A percentile compares a stretch with the other conserved stretches of the same genome.
phyloP scores from a whole-genome alignment of 768 basidiomycete genomes.

The Pulveroboletus sp. region DNA sequence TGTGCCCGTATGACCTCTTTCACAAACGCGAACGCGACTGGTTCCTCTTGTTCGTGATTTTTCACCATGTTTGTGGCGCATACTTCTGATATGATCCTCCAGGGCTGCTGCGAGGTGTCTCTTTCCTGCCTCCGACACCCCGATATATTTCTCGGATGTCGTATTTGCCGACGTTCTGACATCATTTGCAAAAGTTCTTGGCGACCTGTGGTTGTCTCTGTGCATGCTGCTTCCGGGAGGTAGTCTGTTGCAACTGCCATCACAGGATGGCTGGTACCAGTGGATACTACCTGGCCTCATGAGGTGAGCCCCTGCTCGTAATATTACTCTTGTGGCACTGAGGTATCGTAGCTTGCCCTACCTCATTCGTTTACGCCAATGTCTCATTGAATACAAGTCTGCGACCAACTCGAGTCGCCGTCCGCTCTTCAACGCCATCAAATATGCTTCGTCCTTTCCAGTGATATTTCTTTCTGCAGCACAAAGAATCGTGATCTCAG shows the following conservation, averaged over 20 bases:
- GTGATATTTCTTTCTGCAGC: conserved; percentile 94
- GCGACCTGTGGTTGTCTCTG: conserved; percentile 87
- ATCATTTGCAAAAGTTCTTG: conserved; percentile 94
- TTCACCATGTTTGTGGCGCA: neutral
- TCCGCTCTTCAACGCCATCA: conserved; percentile 86
- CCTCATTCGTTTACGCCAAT: conserved; percentile 90
- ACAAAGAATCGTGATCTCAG: conserved; percentile 69
- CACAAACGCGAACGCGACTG: conserved; percentile 71
- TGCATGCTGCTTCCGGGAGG: conserved; percentile 87
- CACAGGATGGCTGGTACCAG: conserved; percentile 57
- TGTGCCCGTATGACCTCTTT: conserved; percentile 67
- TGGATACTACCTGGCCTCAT: conserved; percentile 84
- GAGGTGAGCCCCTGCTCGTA: conserved; percentile 53
- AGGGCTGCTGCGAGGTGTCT: conserved; percentile 79
- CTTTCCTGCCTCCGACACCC: conserved; percentile 54
- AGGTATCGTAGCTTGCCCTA: conserved; percentile 67
- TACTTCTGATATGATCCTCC: conserved; percentile 2
- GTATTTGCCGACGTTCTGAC: conserved; percentile 95
- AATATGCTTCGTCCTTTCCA: conserved; percentile 96
- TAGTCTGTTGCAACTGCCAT: conserved; percentile 63
- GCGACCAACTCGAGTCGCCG: conserved; percentile 62
- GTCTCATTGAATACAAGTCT: conserved; percentile 76
- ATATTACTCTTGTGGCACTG: neutral
- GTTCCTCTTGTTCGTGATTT: conserved; percentile 68
- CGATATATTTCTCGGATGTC: conserved; percentile 87